phyloP scores from a whole-genome alignment of 2,329 filamentous ascomycete species.

The Fusarium veterinarium region DNA sequence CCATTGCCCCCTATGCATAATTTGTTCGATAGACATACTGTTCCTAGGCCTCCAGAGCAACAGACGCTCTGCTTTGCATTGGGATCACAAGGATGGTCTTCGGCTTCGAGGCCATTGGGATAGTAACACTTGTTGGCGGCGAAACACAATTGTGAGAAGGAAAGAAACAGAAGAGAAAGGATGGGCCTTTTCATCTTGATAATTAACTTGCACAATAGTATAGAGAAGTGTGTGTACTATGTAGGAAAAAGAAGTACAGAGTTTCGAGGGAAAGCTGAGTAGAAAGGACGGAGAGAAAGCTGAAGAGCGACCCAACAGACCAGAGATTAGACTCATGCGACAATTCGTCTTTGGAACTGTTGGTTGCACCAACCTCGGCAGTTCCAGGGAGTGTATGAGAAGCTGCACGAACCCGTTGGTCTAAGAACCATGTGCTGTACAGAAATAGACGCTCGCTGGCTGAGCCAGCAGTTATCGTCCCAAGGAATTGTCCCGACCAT shows the following conservation, averaged over 20 bases:
- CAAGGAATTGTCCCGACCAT: background rate
- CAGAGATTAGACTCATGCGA: background rate
- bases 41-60: constrained; percentile 34
- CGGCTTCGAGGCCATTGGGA: constrained; percentile 28
- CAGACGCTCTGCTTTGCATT: constrained; percentile 35
- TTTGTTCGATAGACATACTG: constrained; percentile 38
- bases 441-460: background rate
- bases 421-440: background rate
- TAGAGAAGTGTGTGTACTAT: background rate
- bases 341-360: background rate
- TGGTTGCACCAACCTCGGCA: background rate
- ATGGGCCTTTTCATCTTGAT: constrained; percentile 15
- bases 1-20: constrained; percentile 35
- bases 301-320: background rate
- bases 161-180: constrained; percentile 8
- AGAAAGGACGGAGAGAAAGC: background rate
- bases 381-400: background rate
- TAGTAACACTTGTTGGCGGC: constrained; percentile 35
- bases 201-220: background rate
- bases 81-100: constrained; percentile 33
- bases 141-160: background rate
- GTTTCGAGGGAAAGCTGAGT: background rate
- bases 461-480: background rate
- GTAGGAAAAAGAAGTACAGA: background rate
- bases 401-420: constrained; percentile 2